Conservation (phyloP, 108 stramenopile species). For the Skeletonema potamos region DNA sequence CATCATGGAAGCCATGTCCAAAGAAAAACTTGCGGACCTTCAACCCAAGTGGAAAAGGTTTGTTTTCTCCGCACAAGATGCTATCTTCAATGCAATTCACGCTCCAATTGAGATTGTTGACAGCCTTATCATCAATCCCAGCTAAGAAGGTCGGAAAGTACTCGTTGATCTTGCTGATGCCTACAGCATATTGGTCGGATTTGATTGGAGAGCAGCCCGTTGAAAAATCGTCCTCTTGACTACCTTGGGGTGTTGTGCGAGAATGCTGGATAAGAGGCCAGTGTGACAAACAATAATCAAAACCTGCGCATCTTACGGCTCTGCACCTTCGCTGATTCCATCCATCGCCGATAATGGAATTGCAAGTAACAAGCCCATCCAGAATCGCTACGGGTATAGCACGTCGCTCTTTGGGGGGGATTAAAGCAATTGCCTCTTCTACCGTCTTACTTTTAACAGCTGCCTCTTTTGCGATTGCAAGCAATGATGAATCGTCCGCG, state of each 20-base stretch:
- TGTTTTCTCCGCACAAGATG: constrained; percentile 32
- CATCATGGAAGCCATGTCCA: constrained; percentile 49
- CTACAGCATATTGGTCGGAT: neutral
- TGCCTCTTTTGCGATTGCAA: constrained; percentile 25
- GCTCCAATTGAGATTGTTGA: constrained; percentile 27
- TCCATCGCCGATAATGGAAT: constrained; percentile 7
- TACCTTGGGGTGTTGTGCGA: neutral
- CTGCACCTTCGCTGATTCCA: constrained; percentile 28
- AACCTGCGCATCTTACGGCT: constrained; percentile 20
- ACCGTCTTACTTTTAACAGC: constrained; percentile 13
- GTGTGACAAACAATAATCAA: constrained; percentile 38
- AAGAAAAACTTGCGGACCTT: constrained; percentile 41
- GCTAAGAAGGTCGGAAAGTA: constrained; percentile 17
- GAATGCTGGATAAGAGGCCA: constrained; percentile 1
- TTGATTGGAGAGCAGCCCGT: neutral
- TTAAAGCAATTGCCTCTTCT: constrained; percentile 19
- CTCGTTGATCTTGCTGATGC: constrained; percentile 13
- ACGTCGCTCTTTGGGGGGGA: constrained; percentile 8
- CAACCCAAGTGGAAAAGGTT: constrained; percentile 42
- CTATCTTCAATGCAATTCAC: constrained; percentile 46
- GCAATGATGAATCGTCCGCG: constrained; percentile 16
- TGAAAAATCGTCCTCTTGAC: neutral
- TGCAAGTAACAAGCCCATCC: constrained; percentile 35
- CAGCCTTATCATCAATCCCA: constrained; percentile 8
- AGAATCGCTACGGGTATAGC: constrained; percentile 34